phyloP scores from a whole-genome alignment of 805 yeast species.

The Pichia pseudocactophila region DNA sequence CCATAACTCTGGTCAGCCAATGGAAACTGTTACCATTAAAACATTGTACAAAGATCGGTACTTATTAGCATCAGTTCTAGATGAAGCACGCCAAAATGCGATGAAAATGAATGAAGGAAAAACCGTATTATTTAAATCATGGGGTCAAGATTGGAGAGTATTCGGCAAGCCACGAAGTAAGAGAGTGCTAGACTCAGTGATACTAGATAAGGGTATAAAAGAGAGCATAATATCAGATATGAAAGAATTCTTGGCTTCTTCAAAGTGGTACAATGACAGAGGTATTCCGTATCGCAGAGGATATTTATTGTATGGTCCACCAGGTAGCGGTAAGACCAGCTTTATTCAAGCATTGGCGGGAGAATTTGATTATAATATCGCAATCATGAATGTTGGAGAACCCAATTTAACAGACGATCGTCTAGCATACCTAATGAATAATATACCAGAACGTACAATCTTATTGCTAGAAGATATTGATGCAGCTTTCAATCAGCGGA shows the following conservation, averaged over 20 bases:
- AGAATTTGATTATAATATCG: slow-evolving; percentile 89
- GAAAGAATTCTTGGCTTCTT: slow-evolving; percentile 65
- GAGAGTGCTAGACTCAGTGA: slow-evolving; percentile 75
- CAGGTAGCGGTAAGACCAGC: slow-evolving; percentile 95
- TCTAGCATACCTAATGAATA: slow-evolving; percentile 90
- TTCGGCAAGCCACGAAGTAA: slow-evolving; percentile 93
- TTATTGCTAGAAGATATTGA: slow-evolving; percentile 87
- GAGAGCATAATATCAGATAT: slow-evolving; percentile 64
- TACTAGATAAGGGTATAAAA: slow-evolving; percentile 68
- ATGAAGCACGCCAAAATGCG: slow-evolving; percentile 81
- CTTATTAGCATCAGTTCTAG: slow-evolving; percentile 54
- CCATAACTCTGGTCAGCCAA: slow-evolving; percentile 88
- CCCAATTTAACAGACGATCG: slow-evolving; percentile 90
- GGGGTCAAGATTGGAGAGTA: slow-evolving; percentile 99
- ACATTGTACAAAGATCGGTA: slow-evolving; percentile 76
- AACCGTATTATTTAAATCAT: slow-evolving; percentile 86
- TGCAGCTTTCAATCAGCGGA: slow-evolving; percentile 85
- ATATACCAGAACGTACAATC: slow-evolving; percentile 83
- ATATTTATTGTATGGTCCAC: slow-evolving; percentile 89
- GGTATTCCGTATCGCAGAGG: slow-evolving; percentile 99
- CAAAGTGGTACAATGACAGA: slow-evolving; percentile 87
- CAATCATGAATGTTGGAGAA: slow-evolving; percentile 85
- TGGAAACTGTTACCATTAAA: slow-evolving; percentile 91
- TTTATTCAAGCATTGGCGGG: slow-evolving; percentile 96
- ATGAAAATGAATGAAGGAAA: slow-evolving; percentile 80